Conservation (phyloP, 768 basidiomycete species). For the Boletus tylopilopsis region DNA sequence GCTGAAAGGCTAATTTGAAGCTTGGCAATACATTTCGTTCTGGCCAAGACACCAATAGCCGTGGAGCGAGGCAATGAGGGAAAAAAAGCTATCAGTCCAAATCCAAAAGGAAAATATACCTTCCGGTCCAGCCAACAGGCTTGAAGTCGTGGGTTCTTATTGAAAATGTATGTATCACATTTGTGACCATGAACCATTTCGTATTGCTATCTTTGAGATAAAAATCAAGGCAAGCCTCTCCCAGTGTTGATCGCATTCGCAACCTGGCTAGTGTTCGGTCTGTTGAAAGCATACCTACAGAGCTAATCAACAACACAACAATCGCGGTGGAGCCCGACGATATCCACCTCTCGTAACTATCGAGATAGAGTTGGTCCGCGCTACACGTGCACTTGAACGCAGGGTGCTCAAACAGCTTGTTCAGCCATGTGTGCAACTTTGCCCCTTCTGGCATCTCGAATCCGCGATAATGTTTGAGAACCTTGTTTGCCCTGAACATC, state of each 20-base stretch:
- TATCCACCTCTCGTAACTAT: constrained; percentile 65
- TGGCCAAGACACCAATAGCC: too few relatives aligned
- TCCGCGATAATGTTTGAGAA: constrained; percentile 63
- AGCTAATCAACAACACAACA: not conserved
- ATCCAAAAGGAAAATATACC: too few relatives aligned
- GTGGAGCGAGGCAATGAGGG: too few relatives aligned
- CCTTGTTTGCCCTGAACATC: constrained; percentile 63
- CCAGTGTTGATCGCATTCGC: constrained; percentile 74
- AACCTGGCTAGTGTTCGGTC: constrained; percentile 73
- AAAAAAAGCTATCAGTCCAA: too few relatives aligned
- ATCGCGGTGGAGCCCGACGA: not conserved
- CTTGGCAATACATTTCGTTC: too few relatives aligned
- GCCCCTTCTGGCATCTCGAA: constrained; percentile 51
- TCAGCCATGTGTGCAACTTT: constrained; percentile 51
- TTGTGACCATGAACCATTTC: not conserved
- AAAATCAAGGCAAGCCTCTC: constrained; percentile 51
- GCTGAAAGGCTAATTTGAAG: too few relatives aligned
- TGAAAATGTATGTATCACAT: too few relatives aligned
- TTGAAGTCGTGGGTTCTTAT: too few relatives aligned
- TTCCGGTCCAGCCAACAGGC: too few relatives aligned
- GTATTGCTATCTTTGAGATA: not conserved
- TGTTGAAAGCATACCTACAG: constrained; percentile 68
- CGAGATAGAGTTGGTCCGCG: constrained; percentile 60
- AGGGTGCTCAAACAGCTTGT: constrained; percentile 54
- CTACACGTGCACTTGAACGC: constrained; percentile 68